Evolutionary conservation across 805 yeast species (phyloP).

Genomic region (Jamesozyma rosinii): DNA sequence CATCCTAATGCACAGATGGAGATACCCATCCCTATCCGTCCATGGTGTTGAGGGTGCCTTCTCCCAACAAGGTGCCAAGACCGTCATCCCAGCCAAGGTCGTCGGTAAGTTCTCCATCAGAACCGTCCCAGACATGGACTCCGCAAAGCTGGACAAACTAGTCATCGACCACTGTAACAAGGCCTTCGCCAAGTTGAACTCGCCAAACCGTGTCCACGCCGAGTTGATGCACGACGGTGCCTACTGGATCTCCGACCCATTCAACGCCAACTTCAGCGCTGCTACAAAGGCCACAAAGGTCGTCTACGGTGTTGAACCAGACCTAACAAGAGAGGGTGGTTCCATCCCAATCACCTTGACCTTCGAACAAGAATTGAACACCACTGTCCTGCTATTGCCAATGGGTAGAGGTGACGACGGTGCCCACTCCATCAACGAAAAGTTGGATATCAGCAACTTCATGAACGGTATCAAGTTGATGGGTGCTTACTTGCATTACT

Average conservation of each 20-base stretch:
- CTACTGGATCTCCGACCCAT: slow-evolving; percentile 94
- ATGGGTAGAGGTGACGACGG: slow-evolving; percentile 99
- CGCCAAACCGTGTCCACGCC: slow-evolving; percentile 65
- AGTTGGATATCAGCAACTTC: slow-evolving; percentile 79
- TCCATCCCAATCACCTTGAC: slow-evolving; percentile 95
- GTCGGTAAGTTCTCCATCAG: slow-evolving; percentile 91
- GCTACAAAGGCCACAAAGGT: slow-evolving; percentile 89
- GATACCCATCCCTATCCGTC: slow-evolving; percentile 89
- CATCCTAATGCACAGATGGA: slow-evolving; percentile 96
- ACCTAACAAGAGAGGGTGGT: slow-evolving; percentile 97
- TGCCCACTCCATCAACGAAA: slow-evolving; percentile 96
- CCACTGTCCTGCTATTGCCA: slow-evolving; percentile 82
- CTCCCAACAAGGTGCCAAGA: slow-evolving; percentile 90
- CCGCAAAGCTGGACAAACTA: slow-evolving; percentile 64
- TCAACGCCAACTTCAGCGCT: slow-evolving; percentile 85
- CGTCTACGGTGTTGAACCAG: slow-evolving; percentile 94
- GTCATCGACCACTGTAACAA: slow-evolving; percentile 64
- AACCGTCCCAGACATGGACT: slow-evolving; percentile 91
- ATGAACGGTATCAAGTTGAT: slow-evolving; percentile 89
- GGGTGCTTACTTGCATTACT: slow-evolving; percentile 88
- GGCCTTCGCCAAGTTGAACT: slow-evolving; percentile 55
- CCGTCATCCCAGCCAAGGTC: slow-evolving; percentile 94
- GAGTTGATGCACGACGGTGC: slow-evolving; percentile 89
- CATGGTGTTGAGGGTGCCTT: slow-evolving; percentile 99
- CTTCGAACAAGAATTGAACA: slow-evolving; percentile 78